These are phyloP conservation scores for Carallia pectinifolia DNA, from an alignment of 345 rosid genomes.

Conservation along the genomic window DNA sequence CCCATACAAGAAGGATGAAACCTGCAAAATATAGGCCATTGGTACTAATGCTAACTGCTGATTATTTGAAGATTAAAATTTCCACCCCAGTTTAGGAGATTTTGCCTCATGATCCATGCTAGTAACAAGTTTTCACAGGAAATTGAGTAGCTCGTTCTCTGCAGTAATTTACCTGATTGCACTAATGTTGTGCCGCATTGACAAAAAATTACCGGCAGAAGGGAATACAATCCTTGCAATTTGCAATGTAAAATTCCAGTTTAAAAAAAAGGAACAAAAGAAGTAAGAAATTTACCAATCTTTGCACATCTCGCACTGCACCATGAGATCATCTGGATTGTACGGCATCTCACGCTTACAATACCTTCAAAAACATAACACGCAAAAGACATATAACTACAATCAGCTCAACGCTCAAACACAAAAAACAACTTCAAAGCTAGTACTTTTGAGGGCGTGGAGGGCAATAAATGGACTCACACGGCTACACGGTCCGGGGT, in stretches of 20 bases:
- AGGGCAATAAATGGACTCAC: conserved; percentile 38
- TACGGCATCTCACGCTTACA: conserved; percentile 90
- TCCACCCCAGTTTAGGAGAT: no score
- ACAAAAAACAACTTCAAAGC: not conserved
- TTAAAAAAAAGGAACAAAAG: not conserved
- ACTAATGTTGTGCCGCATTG: not conserved
- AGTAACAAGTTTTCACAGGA: no score
- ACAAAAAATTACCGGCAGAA: not conserved
- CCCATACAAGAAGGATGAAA: conserved; percentile 84
- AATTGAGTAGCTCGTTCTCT: no score
- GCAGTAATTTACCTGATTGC: not conserved
- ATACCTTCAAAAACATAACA: conserved; percentile 50
- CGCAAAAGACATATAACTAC: not conserved
- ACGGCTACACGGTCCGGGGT: conserved; percentile 84
- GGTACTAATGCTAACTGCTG: not conserved
- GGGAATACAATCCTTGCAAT: conserved; percentile 1
- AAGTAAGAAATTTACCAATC: conserved; percentile 51
- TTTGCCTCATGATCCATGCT: no score
- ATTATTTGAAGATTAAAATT: no score
- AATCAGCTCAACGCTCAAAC: not conserved
- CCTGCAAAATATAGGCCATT: conserved; percentile 39
- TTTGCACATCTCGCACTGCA: conserved; percentile 83
- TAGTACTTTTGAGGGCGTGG: conserved; percentile 7
- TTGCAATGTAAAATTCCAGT: not conserved
- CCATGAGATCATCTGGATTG: conserved; percentile 84